Evolutionary conservation across 225 moss, liverwort and hornwort species (phyloP).

Genomic region (Sphagnum tenellum): DNA sequence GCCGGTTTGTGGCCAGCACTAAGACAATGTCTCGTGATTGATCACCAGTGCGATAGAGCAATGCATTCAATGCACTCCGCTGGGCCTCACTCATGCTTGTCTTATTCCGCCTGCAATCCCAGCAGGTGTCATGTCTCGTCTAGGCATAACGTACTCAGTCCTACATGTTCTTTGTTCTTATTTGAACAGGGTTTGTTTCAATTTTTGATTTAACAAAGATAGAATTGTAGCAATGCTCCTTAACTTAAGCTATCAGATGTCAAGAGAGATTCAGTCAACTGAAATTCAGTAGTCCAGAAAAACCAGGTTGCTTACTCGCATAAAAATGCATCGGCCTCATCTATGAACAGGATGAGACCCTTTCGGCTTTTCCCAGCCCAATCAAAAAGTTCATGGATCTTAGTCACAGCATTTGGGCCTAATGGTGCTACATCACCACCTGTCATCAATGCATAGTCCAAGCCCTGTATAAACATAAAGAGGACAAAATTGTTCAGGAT

Average conservation of each 20-base stretch:
- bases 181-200: too few relatives aligned
- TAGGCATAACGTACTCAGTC: too few relatives aligned
- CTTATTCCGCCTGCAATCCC: constrained; percentile 62
- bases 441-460: constrained; percentile 98
- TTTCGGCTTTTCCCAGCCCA: constrained; percentile 82
- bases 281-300: background rate
- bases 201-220: too few relatives aligned
- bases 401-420: constrained; percentile 85
- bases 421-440: constrained; percentile 96
- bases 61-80: constrained; percentile 92
- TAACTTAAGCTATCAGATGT: too few relatives aligned
- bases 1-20: constrained; percentile 91
- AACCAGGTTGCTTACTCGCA: constrained; percentile 49
- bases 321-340: constrained; percentile 94
- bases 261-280: too few relatives aligned
- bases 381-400: constrained; percentile 89
- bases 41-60: constrained; percentile 93
- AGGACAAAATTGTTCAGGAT: background rate
- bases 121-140: too few relatives aligned
- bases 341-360: constrained; percentile 87
- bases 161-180: too few relatives aligned
- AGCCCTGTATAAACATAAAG: constrained; percentile 24
- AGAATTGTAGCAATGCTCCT: too few relatives aligned
- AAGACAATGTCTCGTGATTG: constrained; percentile 79
- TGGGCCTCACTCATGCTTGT: constrained; percentile 86